These are phyloP conservation scores for Telopea speciosissima DNA, from an alignment of 177 flowering plant species.

Conservation along the genomic window DNA sequence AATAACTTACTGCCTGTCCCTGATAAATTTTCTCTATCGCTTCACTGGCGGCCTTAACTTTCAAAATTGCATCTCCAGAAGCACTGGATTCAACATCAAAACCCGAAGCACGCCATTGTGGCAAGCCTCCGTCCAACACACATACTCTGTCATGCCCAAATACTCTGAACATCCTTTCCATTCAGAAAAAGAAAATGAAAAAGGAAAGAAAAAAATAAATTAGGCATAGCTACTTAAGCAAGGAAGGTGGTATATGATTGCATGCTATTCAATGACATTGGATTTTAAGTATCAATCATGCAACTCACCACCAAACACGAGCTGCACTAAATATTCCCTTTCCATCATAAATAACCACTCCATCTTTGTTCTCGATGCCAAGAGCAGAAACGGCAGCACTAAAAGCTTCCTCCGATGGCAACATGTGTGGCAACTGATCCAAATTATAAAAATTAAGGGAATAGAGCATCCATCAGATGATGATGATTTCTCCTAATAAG, in stretches of 20 bases:
- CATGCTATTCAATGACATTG: not conserved
- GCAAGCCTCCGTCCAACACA: slow-evolving; percentile 98
- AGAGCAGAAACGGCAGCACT: slow-evolving; percentile 96
- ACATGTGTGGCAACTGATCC: slow-evolving; percentile 93
- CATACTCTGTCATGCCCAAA: slow-evolving; percentile 96
- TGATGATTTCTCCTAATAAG: not conserved
- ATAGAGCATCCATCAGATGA: not conserved
- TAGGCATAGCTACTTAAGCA: not conserved
- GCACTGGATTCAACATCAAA: slow-evolving; percentile 99
- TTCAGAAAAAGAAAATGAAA: not conserved
- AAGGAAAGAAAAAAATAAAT: not conserved
- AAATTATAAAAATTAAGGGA: slow-evolving; percentile 6
- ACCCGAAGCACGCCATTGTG: slow-evolving; percentile 95
- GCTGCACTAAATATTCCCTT: slow-evolving; percentile 98
- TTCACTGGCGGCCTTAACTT: slow-evolving; percentile 98
- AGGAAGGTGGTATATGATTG: not conserved
- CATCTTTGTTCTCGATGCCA: slow-evolving; percentile 84
- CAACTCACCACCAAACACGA: slow-evolving; percentile 97
- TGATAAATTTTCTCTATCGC: slow-evolving; percentile 88
- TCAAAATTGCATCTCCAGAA: slow-evolving; percentile 90
- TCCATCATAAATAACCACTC: slow-evolving; percentile 94
- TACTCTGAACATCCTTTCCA: slow-evolving; percentile 94
- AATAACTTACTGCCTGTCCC: slow-evolving; percentile 59
- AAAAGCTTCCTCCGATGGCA: slow-evolving; percentile 96
- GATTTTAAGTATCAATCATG: not conserved